Conservation (phyloP, 192 early-diverging fungal genomes). For the Backusella tuberculispora region DNA sequence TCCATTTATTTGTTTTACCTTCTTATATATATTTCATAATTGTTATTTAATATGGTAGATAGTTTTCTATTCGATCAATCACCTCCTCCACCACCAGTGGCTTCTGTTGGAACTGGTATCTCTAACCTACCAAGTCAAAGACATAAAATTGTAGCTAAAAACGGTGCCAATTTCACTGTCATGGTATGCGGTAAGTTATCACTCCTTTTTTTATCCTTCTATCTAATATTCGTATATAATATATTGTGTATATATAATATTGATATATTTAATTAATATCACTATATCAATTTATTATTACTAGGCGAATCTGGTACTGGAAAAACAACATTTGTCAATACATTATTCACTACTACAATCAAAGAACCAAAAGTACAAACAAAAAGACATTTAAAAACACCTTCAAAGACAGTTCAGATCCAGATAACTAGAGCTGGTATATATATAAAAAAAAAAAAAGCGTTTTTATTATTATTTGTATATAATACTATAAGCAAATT, state of each 20-base stretch:
- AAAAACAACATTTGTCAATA: conserved; percentile 98
- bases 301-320: conserved; percentile 93
- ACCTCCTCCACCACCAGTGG: conserved; percentile 17
- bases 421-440: conserved; percentile 95
- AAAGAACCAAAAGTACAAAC: conserved; percentile 38
- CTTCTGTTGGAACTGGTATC: conserved; percentile 69
- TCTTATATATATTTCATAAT: too few relatives aligned
- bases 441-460: background rate
- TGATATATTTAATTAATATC: background rate
- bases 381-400: conserved; percentile 86
- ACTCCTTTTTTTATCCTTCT: background rate
- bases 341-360: conserved; percentile 85
- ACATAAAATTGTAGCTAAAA: conserved; percentile 89
- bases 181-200: conserved; percentile 89
- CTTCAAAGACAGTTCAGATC: conserved; percentile 96
- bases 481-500: background rate
- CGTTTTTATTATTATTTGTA: background rate
- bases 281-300: background rate
- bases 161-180: conserved; percentile 93
- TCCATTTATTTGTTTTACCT: too few relatives aligned
- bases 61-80: background rate
- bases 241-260: background rate
- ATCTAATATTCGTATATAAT: background rate
- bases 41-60: conserved; percentile 3
- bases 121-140: conserved; percentile 92